These are phyloP conservation scores for Thermomyces lanuginosus DNA, from an alignment of 2,329 filamentous ascomycete species.

Conservation along the genomic window DNA sequence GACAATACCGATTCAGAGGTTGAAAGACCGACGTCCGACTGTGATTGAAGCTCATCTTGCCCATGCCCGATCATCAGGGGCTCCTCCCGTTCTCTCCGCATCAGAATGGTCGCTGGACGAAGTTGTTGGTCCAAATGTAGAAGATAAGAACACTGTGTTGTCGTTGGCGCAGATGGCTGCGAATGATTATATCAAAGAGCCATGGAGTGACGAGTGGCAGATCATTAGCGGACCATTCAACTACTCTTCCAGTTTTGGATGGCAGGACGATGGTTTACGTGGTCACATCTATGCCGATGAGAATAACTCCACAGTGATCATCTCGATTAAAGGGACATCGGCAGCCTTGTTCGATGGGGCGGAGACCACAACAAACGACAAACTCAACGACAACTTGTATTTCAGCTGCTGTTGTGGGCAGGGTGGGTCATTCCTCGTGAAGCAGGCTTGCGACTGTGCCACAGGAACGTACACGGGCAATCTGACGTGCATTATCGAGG, in stretches of 20 bases:
- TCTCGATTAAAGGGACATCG: constrained; percentile 82
- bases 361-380: constrained; percentile 92
- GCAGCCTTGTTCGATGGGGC: constrained; percentile 90
- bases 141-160: constrained; percentile 69
- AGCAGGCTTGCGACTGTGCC: constrained; percentile 85
- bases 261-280: constrained; percentile 73
- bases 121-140: constrained; percentile 61
- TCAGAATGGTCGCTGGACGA: constrained; percentile 74
- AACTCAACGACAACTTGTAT: constrained; percentile 93
- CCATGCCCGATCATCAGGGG: constrained; percentile 51
- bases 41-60: constrained; percentile 66
- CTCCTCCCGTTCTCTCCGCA: constrained; percentile 49
- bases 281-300: constrained; percentile 87
- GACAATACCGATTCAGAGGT: constrained; percentile 55
- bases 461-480: constrained; percentile 80
- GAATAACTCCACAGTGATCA: constrained; percentile 70
- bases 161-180: constrained; percentile 76
- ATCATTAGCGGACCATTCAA: constrained; percentile 69
- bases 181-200: constrained; percentile 68
- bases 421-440: constrained; percentile 77
- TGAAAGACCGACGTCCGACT: constrained; percentile 59
- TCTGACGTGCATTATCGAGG: constrained; percentile 66
- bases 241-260: constrained; percentile 76
- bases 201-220: constrained; percentile 61
- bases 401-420: constrained; percentile 97